These are phyloP conservation scores for Cucurbita argyrosperma DNA, from an alignment of 306 rosid genomes.

Conservation along the genomic window DNA sequence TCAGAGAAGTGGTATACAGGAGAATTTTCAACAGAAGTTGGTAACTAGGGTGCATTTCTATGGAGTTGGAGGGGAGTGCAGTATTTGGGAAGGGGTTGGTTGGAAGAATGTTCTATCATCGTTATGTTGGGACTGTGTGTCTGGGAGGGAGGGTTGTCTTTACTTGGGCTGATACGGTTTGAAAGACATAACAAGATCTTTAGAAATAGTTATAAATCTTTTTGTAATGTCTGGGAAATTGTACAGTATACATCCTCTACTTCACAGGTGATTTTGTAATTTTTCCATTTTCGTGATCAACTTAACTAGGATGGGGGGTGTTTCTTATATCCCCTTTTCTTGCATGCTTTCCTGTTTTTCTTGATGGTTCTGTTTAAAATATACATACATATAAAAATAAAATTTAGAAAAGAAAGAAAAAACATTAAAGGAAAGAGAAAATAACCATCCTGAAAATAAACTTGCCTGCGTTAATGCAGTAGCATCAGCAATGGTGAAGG, in stretches of 20 bases:
- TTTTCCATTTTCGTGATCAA: not conserved
- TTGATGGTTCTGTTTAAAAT: not conserved
- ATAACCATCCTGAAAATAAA: not conserved
- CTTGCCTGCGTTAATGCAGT: conserved; percentile 67
- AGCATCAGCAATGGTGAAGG: conserved; percentile 60
- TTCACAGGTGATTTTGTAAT: not conserved
- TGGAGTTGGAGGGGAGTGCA: too few relatives aligned
- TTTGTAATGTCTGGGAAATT: not conserved
- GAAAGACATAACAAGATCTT: not conserved
- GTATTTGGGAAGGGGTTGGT: too few relatives aligned
- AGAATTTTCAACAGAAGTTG: too few relatives aligned
- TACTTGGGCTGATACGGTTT: not conserved
- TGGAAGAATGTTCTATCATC: too few relatives aligned
- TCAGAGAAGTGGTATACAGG: too few relatives aligned
- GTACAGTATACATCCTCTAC: not conserved
- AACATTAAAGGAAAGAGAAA: not conserved
- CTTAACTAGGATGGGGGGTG: not conserved
- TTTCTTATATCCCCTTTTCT: not conserved
- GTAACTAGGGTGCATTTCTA: too few relatives aligned
- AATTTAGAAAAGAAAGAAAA: not conserved
- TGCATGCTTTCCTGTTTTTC: not conserved
- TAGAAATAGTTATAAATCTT: not conserved
- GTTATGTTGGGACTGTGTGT: too few relatives aligned
- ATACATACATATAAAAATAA: not conserved
- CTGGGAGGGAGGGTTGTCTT: not conserved